Base-by-base conservation (phyloP, 768 basidiomycete species). In the Boletus reticuloceps region DNA sequence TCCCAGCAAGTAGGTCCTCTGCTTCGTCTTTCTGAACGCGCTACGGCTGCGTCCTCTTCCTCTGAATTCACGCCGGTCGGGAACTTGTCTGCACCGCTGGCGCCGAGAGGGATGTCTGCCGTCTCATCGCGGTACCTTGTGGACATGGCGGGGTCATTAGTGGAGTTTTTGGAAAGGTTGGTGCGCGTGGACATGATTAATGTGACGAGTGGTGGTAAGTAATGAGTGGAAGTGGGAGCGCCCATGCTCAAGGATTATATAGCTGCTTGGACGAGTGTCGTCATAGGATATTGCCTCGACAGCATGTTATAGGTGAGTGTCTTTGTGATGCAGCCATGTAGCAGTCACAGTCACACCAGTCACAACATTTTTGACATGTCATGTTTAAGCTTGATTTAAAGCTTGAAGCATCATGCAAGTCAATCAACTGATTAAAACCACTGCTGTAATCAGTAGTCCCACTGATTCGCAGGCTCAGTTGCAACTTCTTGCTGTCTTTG, bases 1-100 rank as follows among this genome's bases (percentile, higher is more conserved):
- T 57, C 44, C 41, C 48, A 13, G 49, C 43, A 37, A 65, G 36
- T 7, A 66, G 40, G 9, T 66, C 68, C n/a, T 25, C 25, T 25
- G 64, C 61, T 42, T 70, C 63, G 11, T 53, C 66, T 67, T 20
- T 37, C 39, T 37, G 34, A 34, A 39, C 20, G 17, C 17, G 44
- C 27, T 16, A 32, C 25, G 5, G 31, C 17, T 41, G 50, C 20
- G 27, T 19, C 54, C 17, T 51, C 57, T 40, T 37, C 14, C 7
- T n/a, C 29, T 22, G 38, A 32, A 8, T 47, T 41, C 25, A 53
- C 34, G 32, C 25, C 27, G 5, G 32, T 54, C 6, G 20, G 12
- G 32, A n/a, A 12, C n/a, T 41, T 46, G n/a, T 54, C 50, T 43
- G 37, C 46, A 29, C 52, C 22, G 5, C 38, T 34, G 20, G 25